Evolutionary conservation across 495 filamentous ascomycete species (phyloP), one percentile per base, ranked within the genome.

Genomic region (Penicillium cataractarum): DNA sequence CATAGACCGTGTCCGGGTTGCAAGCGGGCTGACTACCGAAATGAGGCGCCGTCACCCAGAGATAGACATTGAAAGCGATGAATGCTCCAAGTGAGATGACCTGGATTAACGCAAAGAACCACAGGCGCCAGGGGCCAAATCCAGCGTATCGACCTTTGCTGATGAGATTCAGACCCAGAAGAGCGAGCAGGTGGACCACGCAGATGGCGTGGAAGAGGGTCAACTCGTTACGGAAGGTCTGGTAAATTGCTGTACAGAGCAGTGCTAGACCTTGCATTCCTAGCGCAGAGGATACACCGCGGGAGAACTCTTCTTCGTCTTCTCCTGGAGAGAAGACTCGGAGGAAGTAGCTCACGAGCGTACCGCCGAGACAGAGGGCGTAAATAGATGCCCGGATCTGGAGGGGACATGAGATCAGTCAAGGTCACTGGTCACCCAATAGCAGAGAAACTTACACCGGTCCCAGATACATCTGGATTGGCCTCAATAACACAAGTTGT

Each of bases 121-220:
- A 66, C 1, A 66, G 46, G 4, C 64, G 51, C 61, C 61, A 64
- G 26, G 64, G 60, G n/a, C 64, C 64, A 22, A 66, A 51, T 0
- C 64, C 64, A 27, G 57, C 46, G 21, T 66, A 66, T 9, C 64
- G 60, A 33, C 64, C 64, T 60, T 66, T 66, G 57, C 61, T 66
- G n/a, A 64, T 55, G 10, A 66, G 44, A 27, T 66, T 48, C 22
- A 60, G 54, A 17, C 64, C 64, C 24, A 66, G 55, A 3, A 66
- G 39, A 12, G 64, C 61, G 6, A 66, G 64, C 5, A 66, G 57
- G 22, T 66, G 64, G 10, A 66, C 35, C 35, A 66, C 64, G 21
- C 64, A 66, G 37, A 66, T 66, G 27, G 60, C 64, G 39, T 66
- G 64, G 61, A 66, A 66, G 31, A 66, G 64, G 9, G 64, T 64